These are phyloP conservation scores for Exophiala aquamarina DNA, from an alignment of 2,329 filamentous ascomycete species.

Conservation along the genomic window DNA sequence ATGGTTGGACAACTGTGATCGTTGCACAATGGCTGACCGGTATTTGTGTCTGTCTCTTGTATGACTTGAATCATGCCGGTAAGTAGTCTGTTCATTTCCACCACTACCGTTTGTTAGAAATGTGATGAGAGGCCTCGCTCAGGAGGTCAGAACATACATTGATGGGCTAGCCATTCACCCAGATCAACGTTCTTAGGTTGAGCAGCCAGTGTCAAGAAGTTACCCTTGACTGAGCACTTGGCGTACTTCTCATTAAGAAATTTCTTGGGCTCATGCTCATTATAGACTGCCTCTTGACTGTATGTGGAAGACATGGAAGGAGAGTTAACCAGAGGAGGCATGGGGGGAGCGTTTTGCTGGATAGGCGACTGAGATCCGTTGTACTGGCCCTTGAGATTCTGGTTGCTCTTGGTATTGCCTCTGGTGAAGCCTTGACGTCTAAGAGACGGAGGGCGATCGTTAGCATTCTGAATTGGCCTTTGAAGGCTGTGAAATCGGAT, in stretches of 20 bases:
- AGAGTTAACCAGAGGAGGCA: constrained; percentile 38
- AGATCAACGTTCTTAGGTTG: constrained; percentile 90
- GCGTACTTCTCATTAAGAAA: constrained; percentile 58
- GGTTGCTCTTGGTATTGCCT: constrained; percentile 45
- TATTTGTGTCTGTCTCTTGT: constrained; percentile 78
- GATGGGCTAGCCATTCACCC: constrained; percentile 94
- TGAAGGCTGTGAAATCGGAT: constrained; percentile 20
- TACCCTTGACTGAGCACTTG: constrained; percentile 90
- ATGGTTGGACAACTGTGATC: constrained; percentile 81
- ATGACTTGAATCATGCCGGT: constrained; percentile 88
- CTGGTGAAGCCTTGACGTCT: constrained; percentile 52
- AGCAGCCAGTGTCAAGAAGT: constrained; percentile 93
- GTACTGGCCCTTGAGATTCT: constrained; percentile 36
- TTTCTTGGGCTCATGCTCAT: constrained; percentile 47
- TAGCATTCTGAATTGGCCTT: constrained; percentile 29
- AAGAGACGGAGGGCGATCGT: constrained; percentile 21
- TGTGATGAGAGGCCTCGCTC: background rate
- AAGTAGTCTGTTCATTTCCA: constrained; percentile 87
- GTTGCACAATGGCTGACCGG: constrained; percentile 77
- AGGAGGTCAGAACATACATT: constrained; percentile 62
- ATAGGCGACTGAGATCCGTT: constrained; percentile 32
- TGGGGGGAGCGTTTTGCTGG: constrained; percentile 32
- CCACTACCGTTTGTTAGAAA: constrained; percentile 57
- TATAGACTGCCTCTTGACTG: constrained; percentile 37
- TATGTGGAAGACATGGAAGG: constrained; percentile 40